Conservation (phyloP, 2,329 filamentous ascomycete genomes). For the Fusarium pseudonygamai region DNA sequence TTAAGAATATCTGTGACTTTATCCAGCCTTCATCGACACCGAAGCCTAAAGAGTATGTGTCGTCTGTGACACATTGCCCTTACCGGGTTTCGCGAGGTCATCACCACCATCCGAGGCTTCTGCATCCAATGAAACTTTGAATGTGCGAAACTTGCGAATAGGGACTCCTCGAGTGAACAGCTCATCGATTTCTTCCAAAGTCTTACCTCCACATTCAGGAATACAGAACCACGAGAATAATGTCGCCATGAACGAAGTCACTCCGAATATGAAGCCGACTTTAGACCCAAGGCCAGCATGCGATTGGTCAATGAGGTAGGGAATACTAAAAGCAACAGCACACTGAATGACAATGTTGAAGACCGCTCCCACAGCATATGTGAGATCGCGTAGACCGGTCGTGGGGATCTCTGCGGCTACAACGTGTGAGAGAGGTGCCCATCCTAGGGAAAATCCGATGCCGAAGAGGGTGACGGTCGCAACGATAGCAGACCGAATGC, state of each 20-base stretch:
- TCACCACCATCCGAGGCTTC: neutral
- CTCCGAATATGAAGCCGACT: constrained; percentile 32
- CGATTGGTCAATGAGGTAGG: constrained; percentile 49
- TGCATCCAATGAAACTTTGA: neutral
- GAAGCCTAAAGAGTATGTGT: neutral
- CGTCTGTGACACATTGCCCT: neutral
- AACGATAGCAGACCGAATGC: constrained; percentile 43
- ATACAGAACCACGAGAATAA: constrained; percentile 33
- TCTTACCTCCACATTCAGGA: constrained; percentile 35
- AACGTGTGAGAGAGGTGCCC: constrained; percentile 49
- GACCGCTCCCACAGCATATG: constrained; percentile 42
- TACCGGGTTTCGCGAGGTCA: neutral
- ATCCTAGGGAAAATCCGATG: constrained; percentile 46
- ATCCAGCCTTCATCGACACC: neutral
- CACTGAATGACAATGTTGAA: constrained; percentile 23
- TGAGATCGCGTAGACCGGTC: constrained; percentile 45
- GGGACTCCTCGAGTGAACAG: constrained; percentile 30
- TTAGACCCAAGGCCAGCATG: constrained; percentile 47
- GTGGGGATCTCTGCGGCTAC: constrained; percentile 49
- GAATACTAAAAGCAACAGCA: constrained; percentile 46
- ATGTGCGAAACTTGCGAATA: constrained; percentile 31
- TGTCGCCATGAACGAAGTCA: constrained; percentile 13
- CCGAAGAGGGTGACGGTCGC: constrained; percentile 46
- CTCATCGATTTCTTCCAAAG: constrained; percentile 40
- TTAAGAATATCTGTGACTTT: neutral